Evolutionary conservation across 257 asterid genomes (phyloP), one percentile per base, ranked within the genome.

Genomic region (Solanum etuberosum): DNA sequence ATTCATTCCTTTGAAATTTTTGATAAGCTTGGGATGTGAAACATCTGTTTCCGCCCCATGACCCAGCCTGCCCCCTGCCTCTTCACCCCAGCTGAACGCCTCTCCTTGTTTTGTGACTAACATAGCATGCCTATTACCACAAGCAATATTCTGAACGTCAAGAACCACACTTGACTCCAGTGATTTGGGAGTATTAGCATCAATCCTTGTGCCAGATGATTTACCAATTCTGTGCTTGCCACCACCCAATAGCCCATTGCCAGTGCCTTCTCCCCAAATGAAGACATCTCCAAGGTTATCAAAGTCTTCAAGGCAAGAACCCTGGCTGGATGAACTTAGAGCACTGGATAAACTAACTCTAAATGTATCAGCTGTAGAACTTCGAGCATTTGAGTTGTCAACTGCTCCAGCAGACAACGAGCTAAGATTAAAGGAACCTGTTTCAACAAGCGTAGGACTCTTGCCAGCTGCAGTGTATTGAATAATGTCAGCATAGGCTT

Each of bases 51-150:
- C 98, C 3, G 91, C 90, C 7, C 99, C 99, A 31, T 95, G 98
- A 81, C 99, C 99, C 43, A 96, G 93, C 89, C 98, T 90, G 57
- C 98, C 99, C 27, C 96, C 95, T 0, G 78, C 83, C 88, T 94
- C 98, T 89, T 96, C 97, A 18, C 99, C 98, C 99, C 99, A 96
- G 88, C 98, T 95, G 90, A 90, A 96, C 29, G 91, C 89, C 65
- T 94, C 98, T 72, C 99, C 99, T 83, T 94, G 98, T 88, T 93
- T 95, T 20, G 96, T 92, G 87, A 96, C 95, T 72, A 96, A 88
- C 78, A 91, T 92, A 6, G 98, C 98, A 37, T 96, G 98, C 83
- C 88, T 92, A 61, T 80, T 71, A 27, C 99, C 98, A 77, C 98
- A 95, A 27, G 98, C 91, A 42, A 95, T 91, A 57, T 89, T 90